phyloP scores from a whole-genome alignment of 768 basidiomycete genomes.

The Naganishia vaughanmartiniae region DNA sequence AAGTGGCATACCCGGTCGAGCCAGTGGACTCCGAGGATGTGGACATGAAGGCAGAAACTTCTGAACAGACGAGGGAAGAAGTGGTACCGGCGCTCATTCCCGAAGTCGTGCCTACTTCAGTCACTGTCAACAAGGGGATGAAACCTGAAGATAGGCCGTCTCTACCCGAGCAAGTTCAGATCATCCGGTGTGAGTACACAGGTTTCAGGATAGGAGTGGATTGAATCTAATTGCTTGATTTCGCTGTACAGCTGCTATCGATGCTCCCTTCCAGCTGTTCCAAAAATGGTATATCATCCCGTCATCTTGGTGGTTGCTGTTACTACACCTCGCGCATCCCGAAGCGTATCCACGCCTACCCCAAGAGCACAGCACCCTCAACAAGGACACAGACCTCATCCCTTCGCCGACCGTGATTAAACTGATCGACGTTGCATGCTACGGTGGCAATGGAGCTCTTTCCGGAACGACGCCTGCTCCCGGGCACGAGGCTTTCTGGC shows the following conservation, averaged over 20 bases:
- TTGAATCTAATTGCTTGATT: not conserved
- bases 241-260: slow-evolving; percentile 14
- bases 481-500: slow-evolving; percentile 25
- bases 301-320: slow-evolving; percentile 26
- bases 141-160: slow-evolving; percentile 16
- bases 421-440: slow-evolving; percentile 5
- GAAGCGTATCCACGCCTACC: slow-evolving; percentile 19
- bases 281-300: slow-evolving; percentile 31
- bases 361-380: not conserved
- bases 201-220: not conserved
- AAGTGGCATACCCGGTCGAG: not conserved
- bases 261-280: slow-evolving; percentile 11
- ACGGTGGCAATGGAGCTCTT: not conserved
- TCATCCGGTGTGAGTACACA: slow-evolving; percentile 17
- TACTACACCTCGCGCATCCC: slow-evolving; percentile 30
- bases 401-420: not conserved
- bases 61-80: not conserved
- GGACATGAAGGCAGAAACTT: slow-evolving; percentile 6
- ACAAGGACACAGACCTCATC: slow-evolving; percentile 2
- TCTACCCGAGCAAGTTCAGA: slow-evolving; percentile 21
- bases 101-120: not conserved
- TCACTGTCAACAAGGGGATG: not conserved
- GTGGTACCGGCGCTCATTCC: not conserved
- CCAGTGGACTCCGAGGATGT: not conserved
- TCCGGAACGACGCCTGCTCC: slow-evolving; percentile 12